Evolutionary conservation across 495 filamentous ascomycete species (phyloP).

Genomic region (Darksidea phi): DNA sequence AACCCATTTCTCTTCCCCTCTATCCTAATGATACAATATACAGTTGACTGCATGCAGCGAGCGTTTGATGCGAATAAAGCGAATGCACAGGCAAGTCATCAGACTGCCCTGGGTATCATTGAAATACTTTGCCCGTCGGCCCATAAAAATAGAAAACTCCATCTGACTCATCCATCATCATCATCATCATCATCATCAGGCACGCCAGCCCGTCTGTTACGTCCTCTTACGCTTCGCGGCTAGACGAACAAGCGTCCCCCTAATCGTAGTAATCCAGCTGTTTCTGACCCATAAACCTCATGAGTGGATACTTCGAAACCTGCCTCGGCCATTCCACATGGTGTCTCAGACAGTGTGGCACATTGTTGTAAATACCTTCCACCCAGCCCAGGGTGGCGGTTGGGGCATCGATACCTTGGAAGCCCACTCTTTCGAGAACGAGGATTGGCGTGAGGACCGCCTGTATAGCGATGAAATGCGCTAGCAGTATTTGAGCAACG

Average conservation of each 20-base stretch:
- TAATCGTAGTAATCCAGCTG: constrained; percentile 27
- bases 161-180: no score
- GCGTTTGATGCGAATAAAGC: neutral
- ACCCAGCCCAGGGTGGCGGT: constrained; percentile 30
- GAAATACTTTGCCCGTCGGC: no score
- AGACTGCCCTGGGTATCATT: no score
- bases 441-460: constrained; percentile 53
- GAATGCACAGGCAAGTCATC: neutral
- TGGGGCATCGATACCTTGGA: constrained; percentile 34
- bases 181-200: no score
- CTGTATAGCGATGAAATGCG: constrained; percentile 61
- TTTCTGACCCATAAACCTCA: constrained; percentile 26
- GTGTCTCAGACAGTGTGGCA: constrained; percentile 21
- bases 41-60: no score
- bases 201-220: neutral
- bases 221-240: neutral
- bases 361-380: constrained; percentile 33
- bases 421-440: constrained; percentile 31
- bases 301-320: constrained; percentile 31
- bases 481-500: constrained; percentile 51
- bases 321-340: constrained; percentile 28
- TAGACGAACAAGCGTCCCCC: neutral
- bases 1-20: no score
- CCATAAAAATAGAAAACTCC: no score
- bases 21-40: no score